Percentiles rank a stretch among this genome's conserved stretches.
phyloP scores from a whole-genome alignment of 257 asterid genomes.

The Primulina huaijiensis region DNA sequence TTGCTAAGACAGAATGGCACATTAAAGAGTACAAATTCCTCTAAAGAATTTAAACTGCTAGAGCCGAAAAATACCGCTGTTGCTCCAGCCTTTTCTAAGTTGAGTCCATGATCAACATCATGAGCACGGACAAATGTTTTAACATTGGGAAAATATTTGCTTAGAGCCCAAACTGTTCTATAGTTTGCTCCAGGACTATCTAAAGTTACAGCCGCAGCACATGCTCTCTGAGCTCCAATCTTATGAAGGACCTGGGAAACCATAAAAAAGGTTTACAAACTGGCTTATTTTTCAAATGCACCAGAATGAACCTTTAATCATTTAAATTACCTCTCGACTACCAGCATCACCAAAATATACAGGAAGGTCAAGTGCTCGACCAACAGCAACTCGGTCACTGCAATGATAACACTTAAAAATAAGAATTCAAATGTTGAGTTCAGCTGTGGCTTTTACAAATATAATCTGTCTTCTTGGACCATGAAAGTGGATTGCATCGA shows the following conservation, averaged over 20 bases:
- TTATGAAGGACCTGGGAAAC: conserved; percentile 86
- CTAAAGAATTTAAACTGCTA: conserved; percentile 1
- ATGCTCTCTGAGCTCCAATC: conserved; percentile 96
- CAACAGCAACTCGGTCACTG: conserved; percentile 94
- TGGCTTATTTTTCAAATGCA: conserved; percentile 13
- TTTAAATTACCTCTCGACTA: conserved; percentile 79
- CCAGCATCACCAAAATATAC: conserved; percentile 99
- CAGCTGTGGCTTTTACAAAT: not conserved
- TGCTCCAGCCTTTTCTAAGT: conserved; percentile 97
- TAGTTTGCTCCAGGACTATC: conserved; percentile 99
- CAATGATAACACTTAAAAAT: conserved; percentile 23
- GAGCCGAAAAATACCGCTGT: conserved; percentile 67
- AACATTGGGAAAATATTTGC: conserved; percentile 90
- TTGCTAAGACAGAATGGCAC: not conserved
- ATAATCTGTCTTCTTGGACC: not conserved
- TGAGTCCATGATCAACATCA: conserved; percentile 98
- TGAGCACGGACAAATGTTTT: conserved; percentile 99
- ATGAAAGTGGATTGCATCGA: too few relatives aligned
- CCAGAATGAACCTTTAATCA: conserved; percentile 18
- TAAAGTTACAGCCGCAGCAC: conserved; percentile 96
- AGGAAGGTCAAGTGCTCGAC: conserved; percentile 99
- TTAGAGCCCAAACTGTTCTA: conserved; percentile 99
- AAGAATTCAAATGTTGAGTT: not conserved
- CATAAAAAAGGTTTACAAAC: conserved; percentile 24
- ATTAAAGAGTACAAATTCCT: not conserved